A percentile compares a stretch with the other conserved stretches of the same genome.
phyloP scores from a whole-genome alignment of 2,329 filamentous ascomycete species.

The Colletotrichum graminicola region DNA sequence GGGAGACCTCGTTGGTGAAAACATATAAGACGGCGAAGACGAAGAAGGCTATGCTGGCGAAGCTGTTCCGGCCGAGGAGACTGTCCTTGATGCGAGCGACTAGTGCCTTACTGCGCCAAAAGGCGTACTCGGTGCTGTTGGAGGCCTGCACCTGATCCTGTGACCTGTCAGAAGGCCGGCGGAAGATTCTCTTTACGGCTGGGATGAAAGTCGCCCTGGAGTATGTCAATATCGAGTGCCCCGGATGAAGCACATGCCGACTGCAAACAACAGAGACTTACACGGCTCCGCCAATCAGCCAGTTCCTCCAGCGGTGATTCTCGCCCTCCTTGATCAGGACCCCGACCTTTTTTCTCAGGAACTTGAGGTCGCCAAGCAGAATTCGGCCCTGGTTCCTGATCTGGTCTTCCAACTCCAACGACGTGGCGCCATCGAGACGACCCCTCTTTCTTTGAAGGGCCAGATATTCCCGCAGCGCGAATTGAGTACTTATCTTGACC shows the following conservation, averaged over 20 bases:
- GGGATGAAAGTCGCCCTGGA: constrained; percentile 65
- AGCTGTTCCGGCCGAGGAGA: constrained; percentile 57
- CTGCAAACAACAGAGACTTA: constrained; percentile 50
- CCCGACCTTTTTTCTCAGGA: constrained; percentile 59
- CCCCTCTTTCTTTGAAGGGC: constrained; percentile 50
- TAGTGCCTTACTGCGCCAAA: constrained; percentile 62
- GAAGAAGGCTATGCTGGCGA: constrained; percentile 65
- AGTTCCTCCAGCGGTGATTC: constrained; percentile 64
- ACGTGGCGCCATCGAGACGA: constrained; percentile 48
- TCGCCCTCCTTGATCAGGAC: constrained; percentile 59
- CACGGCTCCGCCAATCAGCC: constrained; percentile 65
- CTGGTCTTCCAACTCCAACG: constrained; percentile 56
- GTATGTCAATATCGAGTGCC: neutral
- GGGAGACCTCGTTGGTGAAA: constrained; percentile 69
- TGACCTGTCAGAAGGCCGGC: constrained; percentile 56
- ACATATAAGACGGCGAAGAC: constrained; percentile 70
- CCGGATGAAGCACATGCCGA: neutral
- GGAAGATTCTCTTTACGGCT: constrained; percentile 64
- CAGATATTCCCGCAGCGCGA: constrained; percentile 53
- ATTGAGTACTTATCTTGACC: constrained; percentile 52
- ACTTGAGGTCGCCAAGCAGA: constrained; percentile 59
- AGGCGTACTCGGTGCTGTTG: constrained; percentile 71
- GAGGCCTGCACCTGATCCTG: constrained; percentile 48
- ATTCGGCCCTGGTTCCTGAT: constrained; percentile 57
- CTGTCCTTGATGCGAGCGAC: constrained; percentile 62